A percentile compares a stretch with the other conserved stretches of the same genome.
These are phyloP conservation scores for Fomitopsis serialis DNA, from an alignment of 768 basidiomycete species.

Conservation along the genomic window DNA sequence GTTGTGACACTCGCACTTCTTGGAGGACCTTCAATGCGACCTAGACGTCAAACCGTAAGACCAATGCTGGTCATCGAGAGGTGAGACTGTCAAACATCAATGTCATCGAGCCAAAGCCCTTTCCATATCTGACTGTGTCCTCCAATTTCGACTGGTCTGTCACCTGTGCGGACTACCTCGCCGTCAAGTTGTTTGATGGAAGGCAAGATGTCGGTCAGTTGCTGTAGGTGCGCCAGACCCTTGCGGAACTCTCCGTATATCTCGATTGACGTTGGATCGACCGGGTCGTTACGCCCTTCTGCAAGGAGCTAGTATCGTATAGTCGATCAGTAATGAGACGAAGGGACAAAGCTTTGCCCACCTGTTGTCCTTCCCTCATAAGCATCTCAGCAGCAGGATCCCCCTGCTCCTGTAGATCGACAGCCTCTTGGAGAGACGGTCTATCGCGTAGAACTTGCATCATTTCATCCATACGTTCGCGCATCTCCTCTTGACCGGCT, in stretches of 20 bases:
- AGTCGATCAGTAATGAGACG: neutral
- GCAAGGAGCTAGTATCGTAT: neutral
- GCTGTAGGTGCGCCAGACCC: conserved; percentile 43
- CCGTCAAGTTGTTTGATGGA: conserved; percentile 47
- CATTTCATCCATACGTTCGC: neutral
- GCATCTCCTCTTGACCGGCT: neutral
- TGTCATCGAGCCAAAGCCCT: conserved; percentile 51
- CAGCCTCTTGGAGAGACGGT: neutral
- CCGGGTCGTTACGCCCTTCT: conserved; percentile 1
- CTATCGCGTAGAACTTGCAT: neutral
- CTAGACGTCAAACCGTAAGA: no score
- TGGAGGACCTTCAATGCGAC: no score
- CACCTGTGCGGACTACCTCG: conserved; percentile 38
- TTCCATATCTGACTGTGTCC: conserved; percentile 50
- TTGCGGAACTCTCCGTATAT: conserved; percentile 25
- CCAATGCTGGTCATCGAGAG: no score
- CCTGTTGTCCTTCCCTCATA: conserved; percentile 51
- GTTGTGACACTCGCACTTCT: no score
- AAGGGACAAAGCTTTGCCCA: conserved; percentile 12
- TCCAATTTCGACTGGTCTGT: conserved; percentile 44
- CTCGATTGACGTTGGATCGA: conserved; percentile 7
- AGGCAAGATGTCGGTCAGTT: conserved; percentile 47
- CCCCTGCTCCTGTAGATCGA: neutral
- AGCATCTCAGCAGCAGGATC: conserved; percentile 35
- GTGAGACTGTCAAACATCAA: conserved; percentile 24